phyloP scores from a whole-genome alignment of 768 basidiomycete species.

The Lepiota brunneoincarnata region DNA sequence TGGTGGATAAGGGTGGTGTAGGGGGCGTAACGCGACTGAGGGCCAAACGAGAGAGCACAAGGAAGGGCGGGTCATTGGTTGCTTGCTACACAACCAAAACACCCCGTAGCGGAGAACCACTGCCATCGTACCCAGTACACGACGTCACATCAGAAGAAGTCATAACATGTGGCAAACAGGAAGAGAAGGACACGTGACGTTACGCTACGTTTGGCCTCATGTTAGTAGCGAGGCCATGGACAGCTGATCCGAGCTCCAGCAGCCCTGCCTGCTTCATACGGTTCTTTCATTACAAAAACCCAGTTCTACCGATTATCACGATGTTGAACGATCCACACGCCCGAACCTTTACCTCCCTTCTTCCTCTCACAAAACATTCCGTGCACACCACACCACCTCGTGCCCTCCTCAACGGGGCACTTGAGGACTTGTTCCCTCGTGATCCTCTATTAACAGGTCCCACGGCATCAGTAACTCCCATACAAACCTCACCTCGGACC shows the following conservation, averaged over 20 bases:
- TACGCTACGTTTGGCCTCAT: conserved; percentile 31
- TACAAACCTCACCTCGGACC: conserved; percentile 8
- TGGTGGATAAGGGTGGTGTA: too few species aligned
- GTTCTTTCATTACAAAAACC: conserved; percentile 21
- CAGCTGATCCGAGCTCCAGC: conserved; percentile 27
- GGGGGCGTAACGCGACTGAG: too few species aligned
- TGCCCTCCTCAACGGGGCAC: not conserved
- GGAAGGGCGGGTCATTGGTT: too few species aligned
- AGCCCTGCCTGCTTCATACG: conserved; percentile 23
- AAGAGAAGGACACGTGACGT: conserved; percentile 14
- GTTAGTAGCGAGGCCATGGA: conserved; percentile 37
- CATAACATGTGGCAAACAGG: conserved; percentile 17
- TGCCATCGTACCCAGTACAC: too few species aligned
- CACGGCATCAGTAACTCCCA: not conserved
- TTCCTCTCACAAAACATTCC: not conserved
- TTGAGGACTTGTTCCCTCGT: not conserved
- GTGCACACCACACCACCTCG: not conserved
- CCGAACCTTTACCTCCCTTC: not conserved
- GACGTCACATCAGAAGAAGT: too few species aligned
- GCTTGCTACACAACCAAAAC: too few species aligned
- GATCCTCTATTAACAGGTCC: not conserved
- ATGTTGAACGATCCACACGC: conserved; percentile 17
- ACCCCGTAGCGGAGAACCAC: too few species aligned
- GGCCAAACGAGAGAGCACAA: too few species aligned
- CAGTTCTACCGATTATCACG: conserved; percentile 27